Evolutionary conservation across 2,329 filamentous ascomycete species (phyloP), one percentile per base, ranked within the genome.

Genomic region (Amphichorda felina): DNA sequence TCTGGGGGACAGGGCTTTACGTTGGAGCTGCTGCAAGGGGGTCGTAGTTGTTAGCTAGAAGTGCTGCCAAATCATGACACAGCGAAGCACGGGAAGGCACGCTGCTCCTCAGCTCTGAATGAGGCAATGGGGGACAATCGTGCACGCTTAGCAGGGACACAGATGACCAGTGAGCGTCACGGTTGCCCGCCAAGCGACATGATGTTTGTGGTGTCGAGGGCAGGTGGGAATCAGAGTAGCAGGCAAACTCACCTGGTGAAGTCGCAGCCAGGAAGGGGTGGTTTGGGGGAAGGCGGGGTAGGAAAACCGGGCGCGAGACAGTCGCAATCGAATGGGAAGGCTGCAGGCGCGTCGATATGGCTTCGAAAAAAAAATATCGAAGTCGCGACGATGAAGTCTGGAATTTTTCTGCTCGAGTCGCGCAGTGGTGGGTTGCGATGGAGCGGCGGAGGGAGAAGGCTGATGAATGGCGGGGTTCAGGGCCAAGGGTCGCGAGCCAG

Each of bases 391-490:
- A 10, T 24, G 21, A 24, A 10, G 21, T 24, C 10, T 24, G 21
- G 21, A 24, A 24, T 24, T 24, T 24, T 24, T 10, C 6, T 6
- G 21, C 21, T 6, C 6, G 6, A 10, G 21, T 6, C 21, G 21
- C 21, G 21, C 6, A 24, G 21, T n/a, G n/a, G n/a, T n/a, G 29
- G n/a, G 7, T 4, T 36, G 35, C 35, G 28, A 26, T 26, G 28
- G 35, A 15, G 34, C 26, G 26, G 11, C n/a, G 14, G 34, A 27
- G 30, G 24, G 16, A 24, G 29, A 24, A 33, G 36, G 32, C 36
- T 38, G 15, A 16, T 35, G 39, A 38, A 45, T 49, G 40, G 46
- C 46, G 46, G 46, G 45, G 45, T 47, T 43, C 29, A 40, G 30
- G 40, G 34, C 36, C 33, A 34, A 33, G 22, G 36, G 41, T 41